Evolutionary conservation across 176 grass and related monocot genomes (phyloP).

Genomic region (Alopecurus myosuroides): DNA sequence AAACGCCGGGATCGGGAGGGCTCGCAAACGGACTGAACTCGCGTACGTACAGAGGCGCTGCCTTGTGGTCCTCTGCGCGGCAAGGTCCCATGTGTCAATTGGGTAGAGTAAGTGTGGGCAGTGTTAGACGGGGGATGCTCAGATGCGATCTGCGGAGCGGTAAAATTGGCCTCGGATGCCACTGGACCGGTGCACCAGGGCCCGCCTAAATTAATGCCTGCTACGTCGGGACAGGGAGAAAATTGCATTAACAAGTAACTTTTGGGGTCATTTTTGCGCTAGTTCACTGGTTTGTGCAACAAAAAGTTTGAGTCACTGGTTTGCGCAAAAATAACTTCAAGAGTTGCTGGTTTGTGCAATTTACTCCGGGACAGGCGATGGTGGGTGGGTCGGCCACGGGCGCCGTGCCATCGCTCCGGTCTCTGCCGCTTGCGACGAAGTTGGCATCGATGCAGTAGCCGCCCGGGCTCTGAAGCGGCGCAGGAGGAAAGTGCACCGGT

Average conservation of each 20-base stretch:
- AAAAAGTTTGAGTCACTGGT: too few relatives aligned
- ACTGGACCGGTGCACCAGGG: background rate
- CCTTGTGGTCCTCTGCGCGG: rapidly evolving
- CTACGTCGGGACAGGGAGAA: too few relatives aligned
- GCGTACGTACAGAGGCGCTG: background rate
- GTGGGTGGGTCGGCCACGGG: background rate
- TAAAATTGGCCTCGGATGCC: background rate
- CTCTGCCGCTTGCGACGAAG: background rate
- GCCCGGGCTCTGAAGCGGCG: too few relatives aligned
- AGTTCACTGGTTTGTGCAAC: too few relatives aligned
- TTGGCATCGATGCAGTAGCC: background rate
- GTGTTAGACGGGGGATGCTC: background rate
- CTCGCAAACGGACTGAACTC: background rate
- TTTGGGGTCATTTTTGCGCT: too few relatives aligned
- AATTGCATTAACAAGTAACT: too few relatives aligned
- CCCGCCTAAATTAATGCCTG: background rate
- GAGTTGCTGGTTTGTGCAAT: too few relatives aligned
- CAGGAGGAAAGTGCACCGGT: too few relatives aligned
- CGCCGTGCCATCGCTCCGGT: background rate
- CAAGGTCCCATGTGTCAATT: background rate
- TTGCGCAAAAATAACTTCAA: too few relatives aligned
- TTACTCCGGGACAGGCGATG: background rate
- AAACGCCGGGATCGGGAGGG: background rate
- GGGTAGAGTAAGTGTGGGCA: background rate
- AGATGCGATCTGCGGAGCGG: background rate